Conservation (phyloP, 2,329 filamentous ascomycete genomes). For the Scedosporium boydii region DNA sequence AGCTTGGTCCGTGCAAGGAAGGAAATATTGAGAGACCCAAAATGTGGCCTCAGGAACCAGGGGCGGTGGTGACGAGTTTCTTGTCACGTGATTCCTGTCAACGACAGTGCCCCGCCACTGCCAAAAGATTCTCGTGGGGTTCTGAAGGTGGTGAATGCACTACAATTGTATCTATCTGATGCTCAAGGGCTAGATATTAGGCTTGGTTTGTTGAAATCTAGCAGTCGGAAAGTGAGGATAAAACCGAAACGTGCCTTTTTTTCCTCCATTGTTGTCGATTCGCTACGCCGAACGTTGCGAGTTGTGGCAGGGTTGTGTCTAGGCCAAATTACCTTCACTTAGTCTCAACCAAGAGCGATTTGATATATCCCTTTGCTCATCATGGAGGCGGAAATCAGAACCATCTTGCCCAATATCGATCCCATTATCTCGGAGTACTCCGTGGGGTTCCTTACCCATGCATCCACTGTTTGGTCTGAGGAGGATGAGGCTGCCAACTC, state of each 20-base stretch:
- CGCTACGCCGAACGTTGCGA: too few relatives aligned
- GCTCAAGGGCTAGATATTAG: neutral
- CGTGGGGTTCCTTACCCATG: conserved; percentile 88
- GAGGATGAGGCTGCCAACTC: conserved; percentile 56
- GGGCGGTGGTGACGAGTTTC: neutral
- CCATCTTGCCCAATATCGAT: conserved; percentile 78
- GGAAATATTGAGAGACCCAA: neutral
- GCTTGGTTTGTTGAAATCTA: neutral
- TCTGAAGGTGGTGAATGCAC: neutral
- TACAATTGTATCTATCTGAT: neutral
- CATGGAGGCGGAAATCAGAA: conserved; percentile 85
- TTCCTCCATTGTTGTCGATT: too few relatives aligned
- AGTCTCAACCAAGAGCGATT: too few relatives aligned
- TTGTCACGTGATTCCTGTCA: neutral
- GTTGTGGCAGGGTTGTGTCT: neutral
- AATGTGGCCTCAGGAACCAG: neutral
- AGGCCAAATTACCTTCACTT: too few relatives aligned
- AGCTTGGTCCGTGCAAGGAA: neutral
- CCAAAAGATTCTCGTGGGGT: neutral
- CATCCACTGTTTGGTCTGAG: conserved; percentile 75
- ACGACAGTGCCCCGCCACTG: neutral
- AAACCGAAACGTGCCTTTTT: too few relatives aligned
- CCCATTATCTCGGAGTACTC: conserved; percentile 86
- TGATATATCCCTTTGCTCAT: neutral
- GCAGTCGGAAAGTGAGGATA: too few relatives aligned